A percentile compares a stretch with the other conserved stretches of the same genome.
phyloP scores from a whole-genome alignment of 2,329 filamentous ascomycete genomes.

The Cercospora sp. region DNA sequence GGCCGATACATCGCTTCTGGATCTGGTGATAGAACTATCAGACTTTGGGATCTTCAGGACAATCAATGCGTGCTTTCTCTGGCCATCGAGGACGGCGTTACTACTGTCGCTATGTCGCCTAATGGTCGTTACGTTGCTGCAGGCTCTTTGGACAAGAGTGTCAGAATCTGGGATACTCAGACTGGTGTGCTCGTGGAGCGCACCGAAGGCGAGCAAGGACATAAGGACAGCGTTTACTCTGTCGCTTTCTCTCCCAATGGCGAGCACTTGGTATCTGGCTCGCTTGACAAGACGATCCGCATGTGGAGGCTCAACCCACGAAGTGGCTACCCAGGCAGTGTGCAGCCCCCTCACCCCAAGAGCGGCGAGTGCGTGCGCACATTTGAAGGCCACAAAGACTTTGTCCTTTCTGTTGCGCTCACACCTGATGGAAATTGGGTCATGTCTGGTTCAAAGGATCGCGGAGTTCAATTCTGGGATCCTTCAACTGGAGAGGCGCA shows the following conservation, averaged over 20 bases:
- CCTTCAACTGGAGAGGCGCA: slow-evolving; percentile 89
- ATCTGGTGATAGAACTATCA: slow-evolving; percentile 89
- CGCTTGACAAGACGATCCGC: slow-evolving; percentile 97
- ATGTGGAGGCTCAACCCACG: slow-evolving; percentile 87
- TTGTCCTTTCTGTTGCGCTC: slow-evolving; percentile 91
- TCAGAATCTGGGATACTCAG: slow-evolving; percentile 92
- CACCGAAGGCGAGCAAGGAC: slow-evolving; percentile 87
- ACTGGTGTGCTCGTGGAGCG: slow-evolving; percentile 85
- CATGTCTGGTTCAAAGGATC: slow-evolving; percentile 93
- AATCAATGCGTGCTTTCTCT: slow-evolving; percentile 80
- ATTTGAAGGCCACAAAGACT: slow-evolving; percentile 98
- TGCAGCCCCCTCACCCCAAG: slow-evolving; percentile 53
- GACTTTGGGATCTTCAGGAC: slow-evolving; percentile 92
- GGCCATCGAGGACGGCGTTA: slow-evolving; percentile 94
- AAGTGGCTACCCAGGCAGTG: slow-evolving; percentile 37
- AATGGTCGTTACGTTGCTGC: slow-evolving; percentile 93
- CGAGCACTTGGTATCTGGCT: slow-evolving; percentile 89
- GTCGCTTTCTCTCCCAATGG: slow-evolving; percentile 95
- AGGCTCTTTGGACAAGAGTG: slow-evolving; percentile 94
- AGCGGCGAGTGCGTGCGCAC: slow-evolving; percentile 93
- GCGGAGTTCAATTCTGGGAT: slow-evolving; percentile 98
- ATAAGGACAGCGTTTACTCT: slow-evolving; percentile 95
- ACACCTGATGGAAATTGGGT: slow-evolving; percentile 96
- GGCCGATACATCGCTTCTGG: slow-evolving; percentile 93
- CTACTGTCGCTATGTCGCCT: slow-evolving; percentile 94